Conservation (phyloP, 2,329 filamentous ascomycete species). For the Sarocladiaceae sp. region DNA sequence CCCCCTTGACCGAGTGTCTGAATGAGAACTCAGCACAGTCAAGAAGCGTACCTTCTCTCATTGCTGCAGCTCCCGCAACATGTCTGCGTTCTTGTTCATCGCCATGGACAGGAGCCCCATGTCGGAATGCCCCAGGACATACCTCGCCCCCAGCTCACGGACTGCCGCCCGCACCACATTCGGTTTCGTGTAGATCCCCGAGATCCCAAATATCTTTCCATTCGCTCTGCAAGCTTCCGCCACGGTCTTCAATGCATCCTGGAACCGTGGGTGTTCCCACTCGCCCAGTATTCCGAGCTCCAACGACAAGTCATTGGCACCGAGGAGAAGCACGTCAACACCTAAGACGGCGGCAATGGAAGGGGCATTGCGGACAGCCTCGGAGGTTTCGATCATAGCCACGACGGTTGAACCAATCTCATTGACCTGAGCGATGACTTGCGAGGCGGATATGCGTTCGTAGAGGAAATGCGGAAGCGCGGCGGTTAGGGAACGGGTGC, state of each 20-base stretch:
- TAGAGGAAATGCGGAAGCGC: conserved; percentile 14
- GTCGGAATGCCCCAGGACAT: neutral
- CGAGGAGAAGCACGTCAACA: conserved; percentile 21
- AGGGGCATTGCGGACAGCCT: conserved; percentile 16
- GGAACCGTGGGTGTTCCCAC: conserved; percentile 13
- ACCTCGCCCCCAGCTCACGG: neutral
- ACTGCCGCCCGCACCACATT: neutral
- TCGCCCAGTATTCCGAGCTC: conserved; percentile 16
- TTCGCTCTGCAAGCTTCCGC: conserved; percentile 15
- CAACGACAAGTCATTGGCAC: conserved; percentile 20
- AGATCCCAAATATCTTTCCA: conserved; percentile 18
- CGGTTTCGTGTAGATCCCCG: conserved; percentile 16
- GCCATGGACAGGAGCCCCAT: neutral
- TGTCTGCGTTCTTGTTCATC: neutral
- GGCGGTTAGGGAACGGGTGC: conserved; percentile 16
- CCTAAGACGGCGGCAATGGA: conserved; percentile 19
- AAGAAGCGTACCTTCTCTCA: too few species aligned
- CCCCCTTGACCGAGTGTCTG: too few species aligned
- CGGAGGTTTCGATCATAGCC: conserved; percentile 17
- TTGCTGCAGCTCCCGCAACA: neutral
- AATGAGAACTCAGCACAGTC: too few species aligned
- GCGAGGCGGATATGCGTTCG: conserved; percentile 7
- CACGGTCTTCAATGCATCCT: conserved; percentile 13
- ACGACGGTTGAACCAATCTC: conserved; percentile 13
- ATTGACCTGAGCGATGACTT: conserved; percentile 14